These are phyloP conservation scores for Xylaria palmicola DNA, from an alignment of 495 filamentous ascomycete species.

Conservation along the genomic window DNA sequence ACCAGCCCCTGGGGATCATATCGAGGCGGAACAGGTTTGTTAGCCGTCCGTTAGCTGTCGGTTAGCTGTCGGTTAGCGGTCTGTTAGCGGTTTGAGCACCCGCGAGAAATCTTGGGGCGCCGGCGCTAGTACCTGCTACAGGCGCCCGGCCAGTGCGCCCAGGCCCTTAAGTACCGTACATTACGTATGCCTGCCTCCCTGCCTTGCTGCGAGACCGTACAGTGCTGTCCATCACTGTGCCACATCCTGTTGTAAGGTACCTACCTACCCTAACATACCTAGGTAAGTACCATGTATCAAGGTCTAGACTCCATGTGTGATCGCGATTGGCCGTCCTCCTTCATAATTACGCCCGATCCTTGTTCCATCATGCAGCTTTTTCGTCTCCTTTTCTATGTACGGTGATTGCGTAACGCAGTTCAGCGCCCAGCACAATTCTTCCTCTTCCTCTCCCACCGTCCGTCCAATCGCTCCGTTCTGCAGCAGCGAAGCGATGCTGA, in stretches of 20 bases:
- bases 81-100: neutral
- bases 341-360: neutral
- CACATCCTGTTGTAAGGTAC: neutral
- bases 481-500: neutral
- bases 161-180: neutral
- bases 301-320: constrained; percentile 1
- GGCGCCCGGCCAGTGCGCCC: neutral
- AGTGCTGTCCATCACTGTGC: constrained; percentile 1
- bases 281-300: neutral
- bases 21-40: too few relatives aligned
- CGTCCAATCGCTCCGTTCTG: neutral
- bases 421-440: neutral
- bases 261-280: neutral
- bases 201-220: neutral
- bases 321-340: constrained; percentile 1
- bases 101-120: neutral
- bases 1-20: neutral
- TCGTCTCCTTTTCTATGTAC: constrained; percentile 3
- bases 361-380: constrained; percentile 1
- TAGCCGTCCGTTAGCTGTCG: too few relatives aligned
- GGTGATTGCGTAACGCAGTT: constrained; percentile 12
- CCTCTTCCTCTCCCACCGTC: neutral
- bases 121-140: neutral
- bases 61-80: too few relatives aligned
- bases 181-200: too few relatives aligned